Evolutionary conservation across 129 eudicot genomes (phyloP).

Genomic region (Calendula officinalis): DNA sequence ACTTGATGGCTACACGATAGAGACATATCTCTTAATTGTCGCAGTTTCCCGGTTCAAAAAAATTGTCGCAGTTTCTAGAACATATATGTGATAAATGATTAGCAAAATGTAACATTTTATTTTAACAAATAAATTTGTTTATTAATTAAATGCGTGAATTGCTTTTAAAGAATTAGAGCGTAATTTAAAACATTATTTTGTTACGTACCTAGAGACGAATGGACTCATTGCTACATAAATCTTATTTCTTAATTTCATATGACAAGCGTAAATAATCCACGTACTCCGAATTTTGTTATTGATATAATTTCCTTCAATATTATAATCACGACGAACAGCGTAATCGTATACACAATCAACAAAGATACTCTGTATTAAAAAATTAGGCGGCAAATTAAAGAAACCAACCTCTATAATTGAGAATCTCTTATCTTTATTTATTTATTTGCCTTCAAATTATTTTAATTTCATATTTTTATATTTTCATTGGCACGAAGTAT

Average conservation of each 20-base stretch:
- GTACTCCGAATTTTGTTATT: not conserved
- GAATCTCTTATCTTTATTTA: not conserved
- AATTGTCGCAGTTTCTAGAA: conserved; percentile 15
- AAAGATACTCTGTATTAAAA: conserved; percentile 5
- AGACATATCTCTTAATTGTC: conserved; percentile 20
- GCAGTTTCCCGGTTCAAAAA: too few species aligned
- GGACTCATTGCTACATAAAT: conserved; percentile 3
- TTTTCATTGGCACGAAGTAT: not conserved
- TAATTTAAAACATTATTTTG: not conserved
- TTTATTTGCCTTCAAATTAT: not conserved
- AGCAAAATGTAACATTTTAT: not conserved
- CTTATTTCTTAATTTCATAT: not conserved
- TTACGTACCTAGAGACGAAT: not conserved
- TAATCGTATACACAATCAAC: conserved; percentile 24
- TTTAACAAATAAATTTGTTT: too few species aligned
- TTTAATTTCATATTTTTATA: not conserved
- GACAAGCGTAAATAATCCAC: conserved; percentile 4
- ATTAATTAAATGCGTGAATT: not conserved
- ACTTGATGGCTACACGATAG: conserved; percentile 17
- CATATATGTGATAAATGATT: not conserved
- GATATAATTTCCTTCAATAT: not conserved
- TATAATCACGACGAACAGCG: conserved; percentile 9
- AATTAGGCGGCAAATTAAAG: conserved; percentile 10
- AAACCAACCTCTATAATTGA: not conserved
- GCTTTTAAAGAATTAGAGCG: not conserved